phyloP scores from a whole-genome alignment of 1,284 basidiomycete species.

The Lignosus rhinocerotis region DNA sequence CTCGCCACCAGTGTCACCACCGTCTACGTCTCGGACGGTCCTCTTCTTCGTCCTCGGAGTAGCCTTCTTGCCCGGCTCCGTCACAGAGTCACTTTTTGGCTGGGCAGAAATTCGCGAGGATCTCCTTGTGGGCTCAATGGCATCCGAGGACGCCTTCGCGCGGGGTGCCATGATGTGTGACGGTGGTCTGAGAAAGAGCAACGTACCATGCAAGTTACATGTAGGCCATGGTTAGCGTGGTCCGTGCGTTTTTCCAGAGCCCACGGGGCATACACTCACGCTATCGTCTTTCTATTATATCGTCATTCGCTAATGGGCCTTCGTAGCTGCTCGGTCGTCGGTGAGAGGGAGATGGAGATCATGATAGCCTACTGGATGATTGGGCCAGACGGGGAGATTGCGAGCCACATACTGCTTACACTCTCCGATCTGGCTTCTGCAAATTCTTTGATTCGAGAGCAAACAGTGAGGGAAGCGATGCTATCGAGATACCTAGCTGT shows the following conservation, averaged over 20 bases:
- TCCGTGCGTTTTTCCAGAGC: conserved; percentile 10
- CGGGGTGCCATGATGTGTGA: conserved; percentile 23
- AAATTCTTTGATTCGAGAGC: too few species aligned
- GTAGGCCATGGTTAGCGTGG: conserved; percentile 18
- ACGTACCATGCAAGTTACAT: conserved; percentile 15
- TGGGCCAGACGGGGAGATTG: too few species aligned
- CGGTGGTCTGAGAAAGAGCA: conserved; percentile 15
- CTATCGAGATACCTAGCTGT: conserved; percentile 5
- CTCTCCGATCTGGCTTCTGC: too few species aligned
- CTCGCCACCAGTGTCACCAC: conserved; percentile 15
- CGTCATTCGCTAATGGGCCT: neutral
- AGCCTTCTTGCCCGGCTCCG: conserved; percentile 23
- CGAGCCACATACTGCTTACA: neutral
- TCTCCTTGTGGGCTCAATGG: conserved; percentile 27
- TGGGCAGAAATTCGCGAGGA: conserved; percentile 34
- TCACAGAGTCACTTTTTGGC: conserved; percentile 29
- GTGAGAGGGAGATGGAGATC: neutral
- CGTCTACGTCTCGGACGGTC: conserved; percentile 25
- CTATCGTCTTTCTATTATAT: conserved; percentile 1
- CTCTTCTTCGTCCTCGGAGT: conserved; percentile 28
- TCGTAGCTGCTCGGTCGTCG: neutral
- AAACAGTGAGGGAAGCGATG: too few species aligned
- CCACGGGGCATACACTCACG: conserved; percentile 14
- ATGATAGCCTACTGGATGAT: too few species aligned
- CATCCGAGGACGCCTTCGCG: conserved; percentile 22